Evolutionary conservation across 768 basidiomycete species (phyloP).

Genomic region (Kwoniella bestiolae): DNA sequence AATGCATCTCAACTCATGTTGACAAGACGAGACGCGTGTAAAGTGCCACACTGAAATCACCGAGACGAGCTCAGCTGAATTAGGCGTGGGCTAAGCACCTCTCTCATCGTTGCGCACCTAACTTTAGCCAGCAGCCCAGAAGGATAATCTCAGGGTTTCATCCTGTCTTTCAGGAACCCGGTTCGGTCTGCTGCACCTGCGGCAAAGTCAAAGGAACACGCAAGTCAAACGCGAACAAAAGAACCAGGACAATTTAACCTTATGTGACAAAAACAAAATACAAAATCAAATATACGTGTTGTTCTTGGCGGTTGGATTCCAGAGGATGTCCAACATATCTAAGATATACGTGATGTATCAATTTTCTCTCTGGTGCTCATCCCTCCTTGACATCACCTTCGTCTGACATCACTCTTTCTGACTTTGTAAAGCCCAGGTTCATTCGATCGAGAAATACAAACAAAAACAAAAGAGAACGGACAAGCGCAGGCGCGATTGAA

Average conservation of each 20-base stretch:
- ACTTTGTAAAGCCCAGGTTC: too few relatives aligned
- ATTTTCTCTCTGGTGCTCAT: too few relatives aligned
- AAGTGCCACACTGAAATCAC: too few relatives aligned
- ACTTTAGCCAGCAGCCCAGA: too few relatives aligned
- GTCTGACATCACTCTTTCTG: too few relatives aligned
- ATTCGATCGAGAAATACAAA: too few relatives aligned
- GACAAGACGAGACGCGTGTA: not conserved
- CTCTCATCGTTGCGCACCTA: not conserved
- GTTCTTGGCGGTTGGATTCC: not conserved
- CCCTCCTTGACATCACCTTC: too few relatives aligned
- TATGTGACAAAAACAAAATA: not conserved
- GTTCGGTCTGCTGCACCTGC: not conserved
- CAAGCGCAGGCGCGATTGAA: conserved; percentile 12
- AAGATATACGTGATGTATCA: too few relatives aligned
- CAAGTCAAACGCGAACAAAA: conserved; percentile 2
- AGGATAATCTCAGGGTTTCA: not conserved
- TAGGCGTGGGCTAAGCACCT: too few relatives aligned
- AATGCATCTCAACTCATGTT: not conserved
- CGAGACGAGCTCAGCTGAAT: too few relatives aligned
- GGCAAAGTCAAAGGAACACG: not conserved
- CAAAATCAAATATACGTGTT: not conserved
- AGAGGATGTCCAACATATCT: too few relatives aligned
- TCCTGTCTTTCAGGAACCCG: not conserved
- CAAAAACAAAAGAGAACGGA: too few relatives aligned
- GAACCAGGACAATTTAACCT: not conserved